Evolutionary conservation across 257 asterid genomes (phyloP).

Genomic region (Primulina eburnea): DNA sequence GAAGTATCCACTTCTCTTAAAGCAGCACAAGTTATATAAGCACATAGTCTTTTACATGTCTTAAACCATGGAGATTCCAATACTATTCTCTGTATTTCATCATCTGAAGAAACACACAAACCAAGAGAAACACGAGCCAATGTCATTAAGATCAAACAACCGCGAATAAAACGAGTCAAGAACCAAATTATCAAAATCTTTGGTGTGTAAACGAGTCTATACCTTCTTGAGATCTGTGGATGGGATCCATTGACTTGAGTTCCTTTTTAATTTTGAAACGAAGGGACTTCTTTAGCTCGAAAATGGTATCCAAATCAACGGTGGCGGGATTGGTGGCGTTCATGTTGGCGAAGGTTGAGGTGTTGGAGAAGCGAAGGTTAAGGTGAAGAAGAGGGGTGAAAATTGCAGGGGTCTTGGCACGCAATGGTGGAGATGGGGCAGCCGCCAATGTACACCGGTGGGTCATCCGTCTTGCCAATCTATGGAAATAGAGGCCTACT

Average conservation of each 20-base stretch:
- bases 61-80: slow-evolving; percentile 94
- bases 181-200: background rate
- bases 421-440: slow-evolving; percentile 28
- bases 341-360: slow-evolving; percentile 43
- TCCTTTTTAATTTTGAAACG: slow-evolving; percentile 65
- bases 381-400: slow-evolving; percentile 17
- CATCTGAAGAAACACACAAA: slow-evolving; percentile 46
- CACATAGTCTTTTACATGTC: slow-evolving; percentile 74
- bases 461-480: slow-evolving; percentile 29
- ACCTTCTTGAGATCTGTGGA: slow-evolving; percentile 78
- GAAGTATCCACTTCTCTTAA: slow-evolving; percentile 90
- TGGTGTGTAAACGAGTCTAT: background rate
- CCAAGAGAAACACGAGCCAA: slow-evolving; percentile 4
- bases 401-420: slow-evolving; percentile 17
- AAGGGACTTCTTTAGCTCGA: slow-evolving; percentile 67
- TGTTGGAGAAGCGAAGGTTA: slow-evolving; percentile 24
- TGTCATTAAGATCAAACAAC: slow-evolving; percentile 15
- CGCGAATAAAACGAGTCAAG: background rate
- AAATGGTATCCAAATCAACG: slow-evolving; percentile 45
- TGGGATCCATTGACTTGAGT: slow-evolving; percentile 79
- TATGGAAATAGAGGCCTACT: slow-evolving; percentile 25
- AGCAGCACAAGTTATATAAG: slow-evolving; percentile 80
- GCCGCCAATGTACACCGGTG: slow-evolving; percentile 24
- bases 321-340: slow-evolving; percentile 17
- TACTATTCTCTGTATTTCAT: slow-evolving; percentile 63